Base-by-base conservation (phyloP, 768 basidiomycete genomes). In the Infundibulicybe gibba region DNA sequence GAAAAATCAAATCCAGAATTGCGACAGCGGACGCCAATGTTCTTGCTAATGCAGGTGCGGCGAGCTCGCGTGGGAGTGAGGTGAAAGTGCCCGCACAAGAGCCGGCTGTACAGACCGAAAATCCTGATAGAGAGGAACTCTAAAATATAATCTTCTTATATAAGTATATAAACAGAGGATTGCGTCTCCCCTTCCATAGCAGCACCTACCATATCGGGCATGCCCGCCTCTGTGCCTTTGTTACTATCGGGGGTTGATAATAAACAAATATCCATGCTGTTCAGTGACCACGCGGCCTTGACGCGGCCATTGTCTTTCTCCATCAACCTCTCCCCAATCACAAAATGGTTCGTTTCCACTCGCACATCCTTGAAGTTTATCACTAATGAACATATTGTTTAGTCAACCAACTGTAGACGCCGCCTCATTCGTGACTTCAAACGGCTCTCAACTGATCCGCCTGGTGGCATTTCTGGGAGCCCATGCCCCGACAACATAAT, bases 401-500 rank as follows among this genome's bases (percentile, higher is more conserved):
- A 95, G 94, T 94, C 93, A 10, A 97, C 94, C 38, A 88, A 90
- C 54, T 95, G 93, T 67, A 87, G 87, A 59, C 81, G 95, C 60
- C 90, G 95, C 46, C 88, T 99, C 52, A 95, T 99, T 53, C 87
- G 97, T 48, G 97, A 99, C 70, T 98, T 99, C 71, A 98, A 97
- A 71, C 80, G 92, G 19, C 79, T 99, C 38, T 91, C 92, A 40
- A 85, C 85, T 17, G 97, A 98, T 61, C 94, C 95, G 3, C 97
- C 97, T 0, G 86, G 89, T 44, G 97, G 97, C 5, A 93, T 99
- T 55, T 94, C 92, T 3, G 97, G 95, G 12, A 94, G 92, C 59
- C 95, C 97, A 61, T 94, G 92, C 61, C 86, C 92, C 2, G 97
- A 98, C 63, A 98, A 98, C 64, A 97, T 99, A 66, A 97, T 98